A percentile compares a stretch with the other conserved stretches of the same genome.
These are phyloP conservation scores for Neopestalotiopsis clavispora DNA, from an alignment of 2,329 filamentous ascomycete genomes.

Conservation along the genomic window DNA sequence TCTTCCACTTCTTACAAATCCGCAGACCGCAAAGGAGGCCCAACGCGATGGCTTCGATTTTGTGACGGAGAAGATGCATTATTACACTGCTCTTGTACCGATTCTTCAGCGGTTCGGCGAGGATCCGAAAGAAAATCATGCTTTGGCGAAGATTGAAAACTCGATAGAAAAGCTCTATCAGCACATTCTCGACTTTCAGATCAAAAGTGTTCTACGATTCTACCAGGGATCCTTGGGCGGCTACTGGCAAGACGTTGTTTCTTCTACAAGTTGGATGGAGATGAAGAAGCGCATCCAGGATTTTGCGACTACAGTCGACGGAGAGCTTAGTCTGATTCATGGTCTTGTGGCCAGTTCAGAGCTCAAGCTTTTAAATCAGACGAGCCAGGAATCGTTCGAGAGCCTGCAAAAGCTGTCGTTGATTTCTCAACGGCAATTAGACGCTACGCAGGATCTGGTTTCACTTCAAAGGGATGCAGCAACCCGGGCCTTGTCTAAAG, in stretches of 20 bases:
- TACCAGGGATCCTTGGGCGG: constrained; percentile 20
- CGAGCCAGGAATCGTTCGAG: background rate
- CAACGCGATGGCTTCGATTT: constrained; percentile 39
- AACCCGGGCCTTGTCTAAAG: background rate
- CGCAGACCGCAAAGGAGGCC: constrained; percentile 31
- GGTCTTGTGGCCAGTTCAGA: background rate
- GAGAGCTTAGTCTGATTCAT: background rate
- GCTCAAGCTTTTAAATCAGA: background rate
- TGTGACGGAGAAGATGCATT: constrained; percentile 37
- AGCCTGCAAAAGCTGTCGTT: background rate
- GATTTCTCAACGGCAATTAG: background rate
- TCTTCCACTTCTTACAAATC: constrained; percentile 40
- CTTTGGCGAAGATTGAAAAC: constrained; percentile 23
- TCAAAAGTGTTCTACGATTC: constrained; percentile 38
- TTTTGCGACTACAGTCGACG: background rate
- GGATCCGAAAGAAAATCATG: background rate
- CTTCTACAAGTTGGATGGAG: background rate
- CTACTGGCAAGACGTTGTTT: background rate
- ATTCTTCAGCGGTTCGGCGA: constrained; percentile 23
- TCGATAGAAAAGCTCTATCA: constrained; percentile 35
- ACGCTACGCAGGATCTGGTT: background rate
- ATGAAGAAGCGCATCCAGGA: background rate
- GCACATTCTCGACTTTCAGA: constrained; percentile 39
- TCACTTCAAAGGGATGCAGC: background rate
- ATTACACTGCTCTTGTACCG: constrained; percentile 36